Conservation (phyloP, 257 asterid genomes). For the Rauvolfia tetraphylla region DNA sequence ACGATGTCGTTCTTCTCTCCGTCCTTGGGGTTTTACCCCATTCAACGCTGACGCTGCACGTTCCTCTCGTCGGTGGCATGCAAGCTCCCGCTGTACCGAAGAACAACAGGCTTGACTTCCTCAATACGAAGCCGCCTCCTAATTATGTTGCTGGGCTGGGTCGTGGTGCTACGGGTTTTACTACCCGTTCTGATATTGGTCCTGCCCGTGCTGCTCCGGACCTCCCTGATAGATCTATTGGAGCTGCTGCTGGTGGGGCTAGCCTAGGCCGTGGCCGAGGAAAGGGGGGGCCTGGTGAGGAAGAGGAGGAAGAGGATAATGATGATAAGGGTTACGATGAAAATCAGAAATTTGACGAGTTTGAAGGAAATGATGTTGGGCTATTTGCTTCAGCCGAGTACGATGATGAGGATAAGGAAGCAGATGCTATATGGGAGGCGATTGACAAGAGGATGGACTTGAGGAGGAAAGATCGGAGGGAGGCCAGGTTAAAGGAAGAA, state of each 20-base stretch:
- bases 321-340: conserved; percentile 90
- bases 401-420: conserved; percentile 91
- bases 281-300: conserved; percentile 55
- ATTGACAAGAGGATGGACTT: conserved; percentile 87
- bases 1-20: conserved; percentile 31
- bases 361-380: conserved; percentile 90
- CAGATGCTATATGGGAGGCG: conserved; percentile 84
- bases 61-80: conserved; percentile 63
- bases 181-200: conserved; percentile 93
- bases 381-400: conserved; percentile 90
- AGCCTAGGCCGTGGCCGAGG: conserved; percentile 72
- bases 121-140: conserved; percentile 59
- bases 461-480: conserved; percentile 85
- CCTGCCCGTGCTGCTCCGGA: conserved; percentile 97
- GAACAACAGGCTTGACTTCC: conserved; percentile 46
- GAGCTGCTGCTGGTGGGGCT: conserved; percentile 43
- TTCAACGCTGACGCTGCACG: conserved; percentile 56
- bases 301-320: conserved; percentile 68
- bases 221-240: conserved; percentile 59
- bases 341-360: conserved; percentile 87
- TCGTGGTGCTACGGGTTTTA: conserved; percentile 96
- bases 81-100: conserved; percentile 64
- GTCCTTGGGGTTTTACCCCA: conserved; percentile 42
- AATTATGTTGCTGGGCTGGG: conserved; percentile 91
- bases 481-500: conserved; percentile 86